phyloP scores from a whole-genome alignment of 352 stramenopile species.

The Phytophthora podocarpi region DNA sequence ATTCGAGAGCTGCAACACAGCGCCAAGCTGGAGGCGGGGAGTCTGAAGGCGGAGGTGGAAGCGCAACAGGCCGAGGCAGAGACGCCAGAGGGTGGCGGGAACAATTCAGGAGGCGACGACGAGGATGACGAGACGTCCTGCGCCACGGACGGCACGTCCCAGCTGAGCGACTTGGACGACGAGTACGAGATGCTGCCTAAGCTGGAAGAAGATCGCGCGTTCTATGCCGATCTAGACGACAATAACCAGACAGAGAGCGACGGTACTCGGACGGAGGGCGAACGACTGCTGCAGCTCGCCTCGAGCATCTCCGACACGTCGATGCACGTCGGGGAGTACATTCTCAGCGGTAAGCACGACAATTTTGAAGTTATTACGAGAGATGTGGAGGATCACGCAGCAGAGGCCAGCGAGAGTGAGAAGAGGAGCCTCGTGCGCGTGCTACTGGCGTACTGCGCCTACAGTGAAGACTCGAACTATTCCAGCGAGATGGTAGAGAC shows the following conservation, averaged over 20 bases:
- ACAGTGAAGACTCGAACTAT: slow-evolving; percentile 74
- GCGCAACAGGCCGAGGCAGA: not conserved
- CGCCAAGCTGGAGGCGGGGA: slow-evolving; percentile 15
- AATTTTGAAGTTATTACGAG: slow-evolving; percentile 52
- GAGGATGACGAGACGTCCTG: slow-evolving; percentile 36
- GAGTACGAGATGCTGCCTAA: slow-evolving; percentile 46
- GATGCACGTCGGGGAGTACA: slow-evolving; percentile 62
- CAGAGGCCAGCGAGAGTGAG: slow-evolving; percentile 38
- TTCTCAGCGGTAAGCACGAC: slow-evolving; percentile 57
- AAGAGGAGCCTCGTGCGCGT: slow-evolving; percentile 58
- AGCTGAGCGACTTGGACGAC: slow-evolving; percentile 44
- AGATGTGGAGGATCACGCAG: slow-evolving; percentile 49
- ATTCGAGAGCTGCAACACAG: slow-evolving; percentile 25
- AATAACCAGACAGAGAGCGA: slow-evolving; percentile 28
- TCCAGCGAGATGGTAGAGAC: slow-evolving; percentile 64
- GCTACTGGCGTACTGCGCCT: slow-evolving; percentile 76
- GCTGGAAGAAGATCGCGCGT: slow-evolving; percentile 35
- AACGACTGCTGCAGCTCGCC: slow-evolving; percentile 40
- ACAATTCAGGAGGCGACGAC: slow-evolving; percentile 15
- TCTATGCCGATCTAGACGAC: slow-evolving; percentile 35
- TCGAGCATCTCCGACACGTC: slow-evolving; percentile 40
- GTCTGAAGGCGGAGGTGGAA: not conserved
- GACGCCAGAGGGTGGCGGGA: slow-evolving; percentile 11
- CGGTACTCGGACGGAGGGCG: slow-evolving; percentile 19
- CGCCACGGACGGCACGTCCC: slow-evolving; percentile 41